Evolutionary conservation across 805 yeast species (phyloP), one percentile per base, ranked within the genome.

Genomic region (Wickerhamomyces silvicola): DNA sequence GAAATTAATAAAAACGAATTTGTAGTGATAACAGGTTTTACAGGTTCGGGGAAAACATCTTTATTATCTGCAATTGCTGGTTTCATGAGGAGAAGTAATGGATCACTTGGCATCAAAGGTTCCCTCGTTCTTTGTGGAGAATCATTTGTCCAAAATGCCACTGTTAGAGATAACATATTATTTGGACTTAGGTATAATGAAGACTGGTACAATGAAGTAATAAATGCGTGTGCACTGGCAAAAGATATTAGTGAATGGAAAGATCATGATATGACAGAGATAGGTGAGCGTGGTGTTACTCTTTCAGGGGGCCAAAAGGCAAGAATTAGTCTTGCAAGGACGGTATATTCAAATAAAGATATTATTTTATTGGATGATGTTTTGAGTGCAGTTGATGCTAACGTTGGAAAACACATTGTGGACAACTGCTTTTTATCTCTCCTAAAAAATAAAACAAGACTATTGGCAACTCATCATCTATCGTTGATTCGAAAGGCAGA

Each of bases 251-350:
- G 70, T 5, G 66, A 73, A 27, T 57, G 85, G 21, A 81, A 82
- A 8, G 85, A 78, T 23, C 90, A 90, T 19, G 94, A 85, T 46
- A 47, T 56, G 33, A 82, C 94, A 0, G 83, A 81, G 53, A 81
- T 84, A 45, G 94, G 94, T 39, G 94, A 84, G 53, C 69, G 84
- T 52, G 94, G 94, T 47, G 77, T 84, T 29, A 82, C 92, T 0
- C 59, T 84, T 25, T 80, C 90, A n/a, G 94, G 94, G 35, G 94
- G 94, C 31, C 94, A 84, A 54, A 84, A 84, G 61, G 90, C 94
- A 0, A 70, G 94, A 54, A 70, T 84, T 32, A 74, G 75, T 48
- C 59, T 84, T 38, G 94, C 94, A 4, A 68, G 94, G 51, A 81
- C 90, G 2, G 85, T 81, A 3, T 84, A 84, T 48, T 73, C 78